Evolutionary conservation across 179 eudicot species (phyloP), one percentile per base, ranked within the genome.

Genomic region (Beta macrorhiza): DNA sequence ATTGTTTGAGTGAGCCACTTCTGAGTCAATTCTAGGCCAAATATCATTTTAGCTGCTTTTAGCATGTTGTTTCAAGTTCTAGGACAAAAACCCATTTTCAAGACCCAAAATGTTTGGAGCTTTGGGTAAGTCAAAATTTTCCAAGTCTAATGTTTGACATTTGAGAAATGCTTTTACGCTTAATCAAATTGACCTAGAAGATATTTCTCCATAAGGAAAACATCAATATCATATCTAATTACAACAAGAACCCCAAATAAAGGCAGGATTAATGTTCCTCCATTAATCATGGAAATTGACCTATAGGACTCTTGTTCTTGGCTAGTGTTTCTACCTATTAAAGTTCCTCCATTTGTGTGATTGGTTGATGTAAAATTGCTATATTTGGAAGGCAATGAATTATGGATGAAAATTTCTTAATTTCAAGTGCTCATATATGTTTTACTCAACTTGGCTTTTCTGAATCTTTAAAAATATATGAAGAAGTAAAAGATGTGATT

Each of bases 141-240:
- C 58, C 75, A 70, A 44, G 47, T 67, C 71, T 67, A 67, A 67
- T 37, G 5, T 47, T 25, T 10, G n/a, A 67, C 72, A 67, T 32
- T 67, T 49, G 32, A 29, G 32, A 67, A 7, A 47, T 4, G 75
- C 3, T 7, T 49, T 29, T 29, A 29, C 32, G 32, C 32, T 29
- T 29, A 29, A 29, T 29, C 42, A 51, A 11, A 51, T 72, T 22
- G 10, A 20, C 25, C 59, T n/a, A 72, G 42, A 51, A 72, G 42
- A 52, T 42, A 69, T 44, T 29, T 29, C 32, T 29, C 15, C 17
- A 19, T 47, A 80, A 37, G 11, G 2, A 80, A 49, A 32, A 29
- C 22, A 47, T 42, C 68, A 58, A 79, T 5, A 20, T 47, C 0
- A 44, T 22, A 29, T 45, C 55, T 4, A 17, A 45, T 42, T 20